Evolutionary conservation across 306 rosid species (phyloP), one percentile per base, ranked within the genome.

Genomic region (Pueraria montana): DNA sequence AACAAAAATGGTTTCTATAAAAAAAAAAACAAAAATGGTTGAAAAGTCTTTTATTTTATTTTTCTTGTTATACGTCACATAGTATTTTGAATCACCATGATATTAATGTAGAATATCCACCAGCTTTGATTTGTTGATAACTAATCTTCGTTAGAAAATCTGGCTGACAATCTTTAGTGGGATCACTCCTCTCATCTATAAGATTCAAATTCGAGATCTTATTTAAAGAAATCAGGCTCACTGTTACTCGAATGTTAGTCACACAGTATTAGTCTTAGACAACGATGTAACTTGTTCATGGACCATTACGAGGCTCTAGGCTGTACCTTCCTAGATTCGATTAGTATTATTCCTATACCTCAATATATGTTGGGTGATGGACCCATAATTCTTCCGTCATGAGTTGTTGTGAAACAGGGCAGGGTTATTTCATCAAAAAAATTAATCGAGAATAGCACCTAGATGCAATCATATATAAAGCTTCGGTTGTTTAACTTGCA

Each of bases 271-370:
- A 72, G 27, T 26, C 48, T 30, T 52, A 32, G 64, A 73, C 48
- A 52, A 32, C 1, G 78, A 73, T 52, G 78, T 18, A 73, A 52
- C 48, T 73, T 50, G 64, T 20, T 43, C 14, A 73, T 73, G 64
- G 65, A 34, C 65, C 78, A 73, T 52, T 50, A 16, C 9, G 5
- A 50, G 78, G 48, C 77, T 26, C 26, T 73, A 73, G 78, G 78
- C 3, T 30, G 78, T 73, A 73, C 78, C 49, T n/a, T 32, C 46
- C 65, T 73, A 73, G 48, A 52, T 10, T 52, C 49, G 65, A 73
- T 73, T 21, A n/a, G 32, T 73, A 73, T 50, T 32, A 30, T 52
- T 73, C 78, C 77, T 4, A 17, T 49, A 24, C 76, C 30, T 4
- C 59, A 13, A 24, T 71, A 27, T 10, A 16, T 48, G 61, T 24